A percentile compares a stretch with the other conserved stretches of the same genome.
Evolutionary conservation across 257 asterid species (phyloP).

Genomic region (Coffea canephora): DNA sequence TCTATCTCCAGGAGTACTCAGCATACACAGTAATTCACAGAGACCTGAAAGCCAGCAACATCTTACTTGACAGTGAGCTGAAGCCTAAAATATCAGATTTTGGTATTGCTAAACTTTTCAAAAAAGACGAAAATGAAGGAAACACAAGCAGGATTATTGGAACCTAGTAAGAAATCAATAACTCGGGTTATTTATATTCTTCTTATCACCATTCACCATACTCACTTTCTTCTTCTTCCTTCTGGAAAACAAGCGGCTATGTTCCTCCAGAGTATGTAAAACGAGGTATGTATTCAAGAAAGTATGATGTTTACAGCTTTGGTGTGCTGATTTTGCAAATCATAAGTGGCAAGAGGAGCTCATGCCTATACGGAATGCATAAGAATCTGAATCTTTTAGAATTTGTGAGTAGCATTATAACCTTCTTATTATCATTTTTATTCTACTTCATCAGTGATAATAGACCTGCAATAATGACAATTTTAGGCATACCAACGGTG

Average conservation of each 20-base stretch:
- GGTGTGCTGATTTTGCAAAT: constrained; percentile 42
- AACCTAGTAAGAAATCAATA: constrained; percentile 34
- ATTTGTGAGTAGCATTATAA: background rate
- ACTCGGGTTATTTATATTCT: background rate
- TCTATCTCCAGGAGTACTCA: background rate
- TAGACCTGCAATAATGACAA: background rate
- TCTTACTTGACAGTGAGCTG: constrained; percentile 29
- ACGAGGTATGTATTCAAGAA: constrained; percentile 37
- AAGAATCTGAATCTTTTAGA: background rate
- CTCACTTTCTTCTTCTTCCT: background rate
- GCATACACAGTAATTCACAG: constrained; percentile 33
- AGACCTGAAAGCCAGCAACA: constrained; percentile 40
- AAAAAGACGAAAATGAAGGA: constrained; percentile 34
- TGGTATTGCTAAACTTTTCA: constrained; percentile 34
- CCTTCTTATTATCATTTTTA: background rate
- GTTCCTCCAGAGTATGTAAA: constrained; percentile 45
- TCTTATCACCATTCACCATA: background rate
- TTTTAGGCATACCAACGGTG: background rate
- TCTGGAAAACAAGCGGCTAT: constrained; percentile 28
- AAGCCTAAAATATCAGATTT: constrained; percentile 39
- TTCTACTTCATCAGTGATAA: background rate
- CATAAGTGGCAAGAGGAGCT: constrained; percentile 36
- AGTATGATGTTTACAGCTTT: constrained; percentile 43
- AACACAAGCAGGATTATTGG: constrained; percentile 35
- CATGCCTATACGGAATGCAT: constrained; percentile 24